phyloP scores from a whole-genome alignment of 2,329 filamentous ascomycete genomes.

The Fusarium albidum region DNA sequence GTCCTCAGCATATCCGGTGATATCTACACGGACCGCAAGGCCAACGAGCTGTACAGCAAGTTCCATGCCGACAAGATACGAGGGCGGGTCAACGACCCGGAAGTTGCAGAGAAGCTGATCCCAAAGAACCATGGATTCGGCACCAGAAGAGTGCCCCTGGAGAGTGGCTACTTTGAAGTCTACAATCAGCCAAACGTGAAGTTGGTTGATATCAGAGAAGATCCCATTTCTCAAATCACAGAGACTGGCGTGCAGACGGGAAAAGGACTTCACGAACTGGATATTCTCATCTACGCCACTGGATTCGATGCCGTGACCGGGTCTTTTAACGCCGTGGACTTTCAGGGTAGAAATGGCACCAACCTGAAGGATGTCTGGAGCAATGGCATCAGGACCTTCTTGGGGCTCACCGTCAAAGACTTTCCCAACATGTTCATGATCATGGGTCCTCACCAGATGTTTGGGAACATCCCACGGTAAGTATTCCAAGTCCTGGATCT shows the following conservation, averaged over 20 bases:
- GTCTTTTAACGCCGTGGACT: conserved; percentile 48
- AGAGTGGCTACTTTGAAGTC: conserved; percentile 24
- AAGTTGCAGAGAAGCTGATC: conserved; percentile 19
- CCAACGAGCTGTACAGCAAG: conserved; percentile 19
- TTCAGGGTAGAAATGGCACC: conserved; percentile 54
- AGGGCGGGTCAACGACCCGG: conserved; percentile 14
- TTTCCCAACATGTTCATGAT: conserved; percentile 60
- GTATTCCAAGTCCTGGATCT: too few species aligned
- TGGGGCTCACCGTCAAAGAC: conserved; percentile 51
- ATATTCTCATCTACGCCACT: conserved; percentile 35
- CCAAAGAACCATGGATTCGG: conserved; percentile 25
- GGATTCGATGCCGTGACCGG: conserved; percentile 37
- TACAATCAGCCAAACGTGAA: conserved; percentile 22
- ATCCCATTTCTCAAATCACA: conserved; percentile 27
- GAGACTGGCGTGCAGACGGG: conserved; percentile 23
- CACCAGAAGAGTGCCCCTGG: conserved; percentile 16
- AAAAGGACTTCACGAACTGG: conserved; percentile 20
- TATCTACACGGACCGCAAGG: conserved; percentile 16
- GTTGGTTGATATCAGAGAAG: conserved; percentile 21
- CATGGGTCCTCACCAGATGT: conserved; percentile 53
- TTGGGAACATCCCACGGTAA: conserved; percentile 52
- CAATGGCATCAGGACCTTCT: conserved; percentile 47
- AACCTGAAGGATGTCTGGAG: conserved; percentile 48
- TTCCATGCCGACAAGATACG: conserved; percentile 24
- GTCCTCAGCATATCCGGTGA: conserved; percentile 17